These are phyloP conservation scores for Biscutella laevigata DNA, from an alignment of 441 rosid species.

Conservation along the genomic window DNA sequence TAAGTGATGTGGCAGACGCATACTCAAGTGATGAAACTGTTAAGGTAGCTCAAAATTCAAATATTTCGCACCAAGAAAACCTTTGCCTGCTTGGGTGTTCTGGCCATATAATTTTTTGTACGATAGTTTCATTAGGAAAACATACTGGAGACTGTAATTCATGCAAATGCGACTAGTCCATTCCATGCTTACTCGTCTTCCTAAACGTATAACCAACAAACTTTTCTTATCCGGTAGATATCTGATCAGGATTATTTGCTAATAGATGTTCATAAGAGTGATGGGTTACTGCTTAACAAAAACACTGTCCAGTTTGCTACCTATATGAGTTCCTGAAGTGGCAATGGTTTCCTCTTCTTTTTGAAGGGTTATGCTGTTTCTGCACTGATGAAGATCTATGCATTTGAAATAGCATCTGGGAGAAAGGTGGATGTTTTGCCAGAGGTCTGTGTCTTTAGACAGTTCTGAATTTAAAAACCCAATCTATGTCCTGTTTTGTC, in stretches of 20 bases:
- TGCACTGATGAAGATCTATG: constrained; percentile 83
- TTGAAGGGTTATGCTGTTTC: constrained; percentile 83
- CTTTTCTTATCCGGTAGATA: background rate
- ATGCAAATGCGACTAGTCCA: background rate
- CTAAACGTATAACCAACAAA: background rate
- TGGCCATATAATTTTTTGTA: background rate
- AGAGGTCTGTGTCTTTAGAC: constrained; percentile 49
- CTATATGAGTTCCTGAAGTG: background rate
- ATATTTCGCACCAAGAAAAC: constrained; percentile 2
- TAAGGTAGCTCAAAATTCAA: constrained; percentile 44
- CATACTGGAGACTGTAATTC: constrained; percentile 2
- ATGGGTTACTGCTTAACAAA: background rate
- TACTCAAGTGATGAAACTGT: constrained; percentile 87
- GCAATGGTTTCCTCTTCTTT: constrained; percentile 20
- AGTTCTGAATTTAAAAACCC: background rate
- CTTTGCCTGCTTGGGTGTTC: background rate
- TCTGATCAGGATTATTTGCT: constrained; percentile 6
- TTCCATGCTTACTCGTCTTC: background rate
- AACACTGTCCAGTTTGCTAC: background rate
- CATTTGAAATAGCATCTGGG: constrained; percentile 81
- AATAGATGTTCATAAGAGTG: background rate
- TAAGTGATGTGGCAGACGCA: constrained; percentile 89
- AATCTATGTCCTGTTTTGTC: constrained; percentile 1
- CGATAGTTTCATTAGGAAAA: background rate
- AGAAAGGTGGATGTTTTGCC: constrained; percentile 78